phyloP scores from a whole-genome alignment of 75 land plant species.

The Azolla pinnata region DNA sequence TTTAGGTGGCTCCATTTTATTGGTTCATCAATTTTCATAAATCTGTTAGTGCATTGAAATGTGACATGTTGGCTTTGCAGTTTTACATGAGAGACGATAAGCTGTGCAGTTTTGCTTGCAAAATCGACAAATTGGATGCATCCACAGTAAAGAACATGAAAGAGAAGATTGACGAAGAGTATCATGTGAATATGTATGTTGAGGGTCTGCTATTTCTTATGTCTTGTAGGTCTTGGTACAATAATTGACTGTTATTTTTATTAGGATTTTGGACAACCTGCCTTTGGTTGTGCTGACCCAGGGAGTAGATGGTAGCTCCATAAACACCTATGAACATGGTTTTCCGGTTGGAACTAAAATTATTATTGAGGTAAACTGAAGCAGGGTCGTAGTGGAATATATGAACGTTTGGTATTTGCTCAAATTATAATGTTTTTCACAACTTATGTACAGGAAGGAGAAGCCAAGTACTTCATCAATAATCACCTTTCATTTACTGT shows the following conservation, averaged over 20 bases:
- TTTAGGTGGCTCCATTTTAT: no score
- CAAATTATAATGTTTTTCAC: no score
- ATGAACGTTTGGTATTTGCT: no score
- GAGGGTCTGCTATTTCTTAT: not conserved
- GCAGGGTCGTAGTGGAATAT: no score
- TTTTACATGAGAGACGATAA: conserved; percentile 48
- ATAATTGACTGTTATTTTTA: not conserved
- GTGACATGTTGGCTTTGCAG: no score
- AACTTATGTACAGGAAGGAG: no score
- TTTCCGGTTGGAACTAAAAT: conserved; percentile 29
- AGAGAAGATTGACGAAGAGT: conserved; percentile 85
- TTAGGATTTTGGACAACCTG: conserved; percentile 77
- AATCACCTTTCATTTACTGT: conserved; percentile 27
- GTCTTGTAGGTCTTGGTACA: not conserved
- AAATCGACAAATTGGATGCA: conserved; percentile 34
- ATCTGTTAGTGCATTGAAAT: no score
- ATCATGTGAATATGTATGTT: conserved; percentile 77
- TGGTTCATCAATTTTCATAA: no score
- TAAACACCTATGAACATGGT: conserved; percentile 21
- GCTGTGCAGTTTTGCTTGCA: conserved; percentile 40
- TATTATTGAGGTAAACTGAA: not conserved
- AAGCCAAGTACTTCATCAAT: conserved; percentile 22
- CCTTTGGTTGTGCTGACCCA: conserved; percentile 47
- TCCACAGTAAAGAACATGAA: conserved; percentile 55
- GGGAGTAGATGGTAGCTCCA: conserved; percentile 11